A percentile compares a stretch with the other conserved stretches of the same genome.
Conservation (phyloP, 805 yeast genomes). For the baker's yeast (Saccharomyces cerevisiae) region DNA sequence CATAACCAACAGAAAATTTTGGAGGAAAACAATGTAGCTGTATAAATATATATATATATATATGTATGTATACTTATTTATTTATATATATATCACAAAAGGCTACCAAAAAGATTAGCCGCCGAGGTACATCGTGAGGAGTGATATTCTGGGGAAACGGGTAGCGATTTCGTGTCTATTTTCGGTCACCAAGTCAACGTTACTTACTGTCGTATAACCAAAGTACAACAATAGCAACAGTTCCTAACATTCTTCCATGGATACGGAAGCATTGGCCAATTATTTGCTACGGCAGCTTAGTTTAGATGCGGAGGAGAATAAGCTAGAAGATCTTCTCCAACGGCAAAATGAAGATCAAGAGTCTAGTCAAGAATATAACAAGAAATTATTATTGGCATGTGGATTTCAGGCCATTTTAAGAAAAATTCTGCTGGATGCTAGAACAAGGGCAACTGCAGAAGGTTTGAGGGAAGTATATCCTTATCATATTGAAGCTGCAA, state of each 20-base stretch:
- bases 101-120: neutral
- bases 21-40: neutral
- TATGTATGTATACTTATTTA: neutral
- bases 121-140: neutral
- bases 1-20: neutral
- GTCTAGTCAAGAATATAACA: neutral
- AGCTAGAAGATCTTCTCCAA: neutral
- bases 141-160: neutral
- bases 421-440: conserved; percentile 33
- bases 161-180: neutral
- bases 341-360: neutral
- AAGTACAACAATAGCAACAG: neutral
- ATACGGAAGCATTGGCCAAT: neutral
- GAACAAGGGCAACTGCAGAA: conserved; percentile 31
- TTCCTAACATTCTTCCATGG: neutral
- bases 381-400: conserved; percentile 8
- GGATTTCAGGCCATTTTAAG: conserved; percentile 9
- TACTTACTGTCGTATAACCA: neutral
- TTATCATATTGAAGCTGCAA: conserved; percentile 34
- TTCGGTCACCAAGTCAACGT: neutral
- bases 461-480: conserved; percentile 38
- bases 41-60: neutral
- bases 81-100: neutral
- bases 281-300: neutral
- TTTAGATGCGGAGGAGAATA: neutral